Conservation (phyloP, 495 filamentous ascomycete species). For the Penicillium tannophilum region DNA sequence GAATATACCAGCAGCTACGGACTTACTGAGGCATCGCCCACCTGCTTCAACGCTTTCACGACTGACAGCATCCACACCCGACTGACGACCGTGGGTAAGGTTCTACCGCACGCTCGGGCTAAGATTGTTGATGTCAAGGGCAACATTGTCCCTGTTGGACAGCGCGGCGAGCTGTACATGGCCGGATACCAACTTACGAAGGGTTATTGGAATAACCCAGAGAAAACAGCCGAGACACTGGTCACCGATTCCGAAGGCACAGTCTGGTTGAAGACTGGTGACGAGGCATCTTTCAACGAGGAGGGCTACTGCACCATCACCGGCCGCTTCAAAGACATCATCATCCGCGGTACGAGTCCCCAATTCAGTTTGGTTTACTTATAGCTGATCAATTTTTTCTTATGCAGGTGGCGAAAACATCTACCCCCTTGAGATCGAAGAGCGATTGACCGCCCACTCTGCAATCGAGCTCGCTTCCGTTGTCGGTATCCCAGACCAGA, state of each 20-base stretch:
- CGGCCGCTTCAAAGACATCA: slow-evolving; percentile 80
- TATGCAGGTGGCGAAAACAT: slow-evolving; percentile 72
- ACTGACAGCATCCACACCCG: slow-evolving; percentile 61
- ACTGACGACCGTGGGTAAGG: slow-evolving; percentile 64
- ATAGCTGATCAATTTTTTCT: background rate
- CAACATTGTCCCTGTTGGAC: slow-evolving; percentile 59
- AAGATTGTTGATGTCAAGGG: slow-evolving; percentile 67
- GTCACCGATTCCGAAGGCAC: slow-evolving; percentile 58
- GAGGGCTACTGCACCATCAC: slow-evolving; percentile 67
- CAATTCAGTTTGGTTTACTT: background rate
- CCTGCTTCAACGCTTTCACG: slow-evolving; percentile 71
- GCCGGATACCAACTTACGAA: slow-evolving; percentile 68
- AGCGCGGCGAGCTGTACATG: slow-evolving; percentile 66
- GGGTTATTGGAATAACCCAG: slow-evolving; percentile 72
- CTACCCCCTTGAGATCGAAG: slow-evolving; percentile 73
- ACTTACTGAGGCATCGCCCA: slow-evolving; percentile 71
- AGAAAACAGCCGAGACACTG: slow-evolving; percentile 67
- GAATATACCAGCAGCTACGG: slow-evolving; percentile 72
- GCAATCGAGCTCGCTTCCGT: slow-evolving; percentile 59
- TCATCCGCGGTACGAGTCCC: slow-evolving; percentile 63
- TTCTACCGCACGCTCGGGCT: slow-evolving; percentile 67
- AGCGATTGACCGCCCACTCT: slow-evolving; percentile 60
- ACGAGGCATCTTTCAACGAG: slow-evolving; percentile 67
- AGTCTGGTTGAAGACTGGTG: slow-evolving; percentile 69
- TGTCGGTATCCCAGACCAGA: slow-evolving; percentile 61